Conservation (phyloP, 176 grass and related monocot species). For the Cenchrus americanus region DNA sequence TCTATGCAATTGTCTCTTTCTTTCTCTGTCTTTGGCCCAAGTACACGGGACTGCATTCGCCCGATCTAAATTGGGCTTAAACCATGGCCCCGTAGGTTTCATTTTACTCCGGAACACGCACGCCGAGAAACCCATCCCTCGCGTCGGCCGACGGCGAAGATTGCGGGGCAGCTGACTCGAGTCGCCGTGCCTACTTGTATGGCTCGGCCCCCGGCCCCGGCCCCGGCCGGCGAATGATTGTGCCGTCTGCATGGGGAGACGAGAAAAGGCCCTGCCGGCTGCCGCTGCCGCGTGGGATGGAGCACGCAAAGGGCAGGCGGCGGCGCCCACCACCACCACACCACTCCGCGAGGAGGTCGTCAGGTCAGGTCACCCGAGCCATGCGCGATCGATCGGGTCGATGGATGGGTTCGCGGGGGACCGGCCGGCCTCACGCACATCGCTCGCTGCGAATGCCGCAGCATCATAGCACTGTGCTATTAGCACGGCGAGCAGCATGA, state of each 20-base stretch:
- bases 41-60: no score
- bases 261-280: not conserved
- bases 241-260: constrained; percentile 16
- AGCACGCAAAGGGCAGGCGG: not conserved
- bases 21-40: no score
- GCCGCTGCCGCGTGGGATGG: not conserved
- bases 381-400: not conserved
- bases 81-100: no score
- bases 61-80: no score
- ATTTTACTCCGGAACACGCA: no score
- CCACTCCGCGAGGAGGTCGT: not conserved
- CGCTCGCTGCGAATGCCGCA: not conserved
- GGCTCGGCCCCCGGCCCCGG: not conserved
- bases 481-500: not conserved
- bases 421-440: not conserved
- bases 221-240: not conserved
- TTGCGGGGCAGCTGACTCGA: no score
- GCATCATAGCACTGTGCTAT: no score
- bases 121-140: no score
- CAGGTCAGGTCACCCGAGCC: not conserved
- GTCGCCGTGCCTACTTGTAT: no score
- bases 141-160: no score
- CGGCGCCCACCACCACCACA: not conserved
- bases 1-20: no score
- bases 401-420: not conserved